A percentile compares a stretch with the other conserved stretches of the same genome.
These are phyloP conservation scores for Acer yangbiense DNA, from an alignment of 345 rosid genomes.

Conservation along the genomic window DNA sequence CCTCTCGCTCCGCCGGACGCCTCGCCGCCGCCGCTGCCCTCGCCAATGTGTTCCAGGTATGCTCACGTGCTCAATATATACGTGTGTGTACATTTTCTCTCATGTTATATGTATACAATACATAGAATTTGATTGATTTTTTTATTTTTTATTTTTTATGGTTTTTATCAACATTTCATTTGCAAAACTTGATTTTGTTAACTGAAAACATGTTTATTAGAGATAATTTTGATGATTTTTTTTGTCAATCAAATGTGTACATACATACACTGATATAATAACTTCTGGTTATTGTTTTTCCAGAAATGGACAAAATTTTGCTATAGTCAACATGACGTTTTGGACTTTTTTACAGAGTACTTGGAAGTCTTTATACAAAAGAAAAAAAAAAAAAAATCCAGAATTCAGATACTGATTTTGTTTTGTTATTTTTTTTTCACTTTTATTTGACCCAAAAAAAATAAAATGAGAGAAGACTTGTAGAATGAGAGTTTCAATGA, in stretches of 20 bases:
- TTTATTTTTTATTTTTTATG: too few relatives aligned
- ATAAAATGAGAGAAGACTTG: not conserved
- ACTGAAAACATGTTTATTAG: not conserved
- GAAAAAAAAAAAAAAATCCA: conserved; percentile 4
- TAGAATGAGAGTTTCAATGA: conserved; percentile 16
- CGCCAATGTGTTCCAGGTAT: conserved; percentile 75
- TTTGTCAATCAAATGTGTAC: not conserved
- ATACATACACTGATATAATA: not conserved
- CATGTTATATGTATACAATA: not conserved
- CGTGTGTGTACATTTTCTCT: not conserved
- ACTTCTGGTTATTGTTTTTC: not conserved
- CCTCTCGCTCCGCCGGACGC: conserved; percentile 54
- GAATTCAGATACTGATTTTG: not conserved
- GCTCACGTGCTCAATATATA: not conserved
- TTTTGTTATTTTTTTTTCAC: not conserved
- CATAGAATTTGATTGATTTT: not conserved
- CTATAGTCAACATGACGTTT: conserved; percentile 36
- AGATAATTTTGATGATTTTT: conserved; percentile 8
- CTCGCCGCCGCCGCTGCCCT: conserved; percentile 77
- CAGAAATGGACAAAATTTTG: conserved; percentile 44
- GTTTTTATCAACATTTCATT: not conserved
- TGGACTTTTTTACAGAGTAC: conserved; percentile 13
- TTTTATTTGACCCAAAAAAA: not conserved
- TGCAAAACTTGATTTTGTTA: not conserved
- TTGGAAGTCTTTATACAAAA: not conserved